Percentiles rank a stretch among this genome's conserved stretches.
phyloP scores from a whole-genome alignment of 2,329 filamentous ascomycete genomes.

The Trichoderma afroharzianum region DNA sequence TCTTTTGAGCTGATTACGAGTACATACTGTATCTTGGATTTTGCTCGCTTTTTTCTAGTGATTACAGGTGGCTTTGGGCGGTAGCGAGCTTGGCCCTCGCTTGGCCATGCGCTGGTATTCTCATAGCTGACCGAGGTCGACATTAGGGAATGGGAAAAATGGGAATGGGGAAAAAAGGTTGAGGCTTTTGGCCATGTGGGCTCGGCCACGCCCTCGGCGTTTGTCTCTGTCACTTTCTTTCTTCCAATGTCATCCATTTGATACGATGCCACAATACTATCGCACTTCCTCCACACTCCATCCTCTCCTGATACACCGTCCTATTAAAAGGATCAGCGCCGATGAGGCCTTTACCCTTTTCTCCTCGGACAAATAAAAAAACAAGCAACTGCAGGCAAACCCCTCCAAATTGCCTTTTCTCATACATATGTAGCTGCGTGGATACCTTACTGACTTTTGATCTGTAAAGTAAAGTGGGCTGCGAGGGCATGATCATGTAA shows the following conservation, averaged over 20 bases:
- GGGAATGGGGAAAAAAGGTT: not conserved
- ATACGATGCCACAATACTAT: not conserved
- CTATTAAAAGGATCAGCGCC: not conserved
- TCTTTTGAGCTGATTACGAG: not conserved
- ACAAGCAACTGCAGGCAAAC: not conserved
- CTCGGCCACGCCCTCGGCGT: not conserved
- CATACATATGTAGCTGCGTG: not conserved
- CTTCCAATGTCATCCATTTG: not conserved
- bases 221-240: not conserved
- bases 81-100: not conserved
- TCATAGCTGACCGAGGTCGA: not conserved
- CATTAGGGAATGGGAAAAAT: not conserved
- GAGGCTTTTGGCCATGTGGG: not conserved
- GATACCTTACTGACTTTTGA: not conserved
- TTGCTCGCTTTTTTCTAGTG: not conserved
- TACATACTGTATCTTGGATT: not conserved
- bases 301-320: not conserved
- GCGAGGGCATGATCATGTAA: not conserved
- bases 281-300: not conserved
- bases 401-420: not conserved
- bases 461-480: not conserved
- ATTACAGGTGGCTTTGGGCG: not conserved
- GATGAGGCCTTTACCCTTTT: slow-evolving; percentile 6
- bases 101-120: not conserved
- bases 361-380: not conserved